phyloP scores from a whole-genome alignment of 441 rosid genomes.

The Pelargonium citronellum region DNA sequence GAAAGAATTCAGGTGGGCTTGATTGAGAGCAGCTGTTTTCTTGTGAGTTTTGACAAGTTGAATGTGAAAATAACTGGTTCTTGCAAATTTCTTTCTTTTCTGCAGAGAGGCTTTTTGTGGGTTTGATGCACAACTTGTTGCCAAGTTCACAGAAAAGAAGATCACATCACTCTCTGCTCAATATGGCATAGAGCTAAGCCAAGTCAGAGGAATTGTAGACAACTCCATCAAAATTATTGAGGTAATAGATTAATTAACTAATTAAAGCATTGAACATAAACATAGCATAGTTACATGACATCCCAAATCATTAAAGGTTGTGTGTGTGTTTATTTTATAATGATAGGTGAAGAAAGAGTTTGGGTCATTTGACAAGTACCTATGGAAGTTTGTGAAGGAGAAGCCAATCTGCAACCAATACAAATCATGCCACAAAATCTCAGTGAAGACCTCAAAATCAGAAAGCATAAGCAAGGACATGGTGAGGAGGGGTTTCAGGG shows the following conservation, averaged over 20 bases:
- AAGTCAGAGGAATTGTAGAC: slow-evolving; percentile 64
- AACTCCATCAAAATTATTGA: slow-evolving; percentile 52
- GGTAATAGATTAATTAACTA: slow-evolving; percentile 35
- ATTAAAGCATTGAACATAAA: no score
- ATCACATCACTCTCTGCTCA: slow-evolving; percentile 46
- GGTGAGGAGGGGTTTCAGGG: slow-evolving; percentile 70
- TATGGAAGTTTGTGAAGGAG: slow-evolving; percentile 74
- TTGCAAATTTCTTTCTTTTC: neutral
- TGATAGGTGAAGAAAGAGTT: slow-evolving; percentile 47
- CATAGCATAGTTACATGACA: no score
- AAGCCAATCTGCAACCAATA: slow-evolving; percentile 57
- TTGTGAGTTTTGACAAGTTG: neutral
- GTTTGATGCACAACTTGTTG: slow-evolving; percentile 54
- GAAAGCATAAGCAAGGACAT: slow-evolving; percentile 85
- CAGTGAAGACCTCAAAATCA: slow-evolving; percentile 80
- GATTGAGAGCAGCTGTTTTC: no score
- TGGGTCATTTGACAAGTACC: slow-evolving; percentile 61
- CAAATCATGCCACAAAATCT: slow-evolving; percentile 67
- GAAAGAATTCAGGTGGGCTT: slow-evolving; percentile 46
- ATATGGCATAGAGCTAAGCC: slow-evolving; percentile 46
- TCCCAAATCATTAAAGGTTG: no score
- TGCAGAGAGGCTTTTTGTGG: slow-evolving; percentile 61
- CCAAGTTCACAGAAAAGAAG: slow-evolving; percentile 54
- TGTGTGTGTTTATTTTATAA: no score
- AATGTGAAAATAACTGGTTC: neutral